Evolutionary conservation across 768 basidiomycete genomes (phyloP).

Genomic region (Lentinus tigrinus): DNA sequence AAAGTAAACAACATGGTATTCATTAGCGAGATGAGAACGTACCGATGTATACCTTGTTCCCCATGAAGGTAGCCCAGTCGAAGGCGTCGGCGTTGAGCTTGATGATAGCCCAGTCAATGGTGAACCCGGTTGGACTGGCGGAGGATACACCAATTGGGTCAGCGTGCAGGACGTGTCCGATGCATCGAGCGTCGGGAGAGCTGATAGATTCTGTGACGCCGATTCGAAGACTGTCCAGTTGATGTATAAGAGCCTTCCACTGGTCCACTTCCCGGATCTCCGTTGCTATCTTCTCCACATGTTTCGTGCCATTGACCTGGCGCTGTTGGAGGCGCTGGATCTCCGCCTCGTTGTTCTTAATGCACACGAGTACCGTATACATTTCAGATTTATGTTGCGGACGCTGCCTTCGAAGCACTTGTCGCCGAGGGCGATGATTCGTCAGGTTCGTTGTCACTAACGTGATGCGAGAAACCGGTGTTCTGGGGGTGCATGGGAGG

Average conservation of each 20-base stretch:
- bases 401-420: constrained; percentile 26
- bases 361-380: neutral
- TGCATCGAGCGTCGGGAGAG: constrained; percentile 25
- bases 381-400: neutral
- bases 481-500: constrained; percentile 27
- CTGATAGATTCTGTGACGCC: constrained; percentile 28
- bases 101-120: constrained; percentile 36
- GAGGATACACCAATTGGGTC: constrained; percentile 27
- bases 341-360: constrained; percentile 21
- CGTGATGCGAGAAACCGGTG: constrained; percentile 12
- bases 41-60: constrained; percentile 30
- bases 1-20: neutral
- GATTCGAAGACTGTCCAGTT: constrained; percentile 26
- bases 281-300: constrained; percentile 13
- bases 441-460: constrained; percentile 25
- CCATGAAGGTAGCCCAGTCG: constrained; percentile 34
- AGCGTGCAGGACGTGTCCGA: constrained; percentile 35
- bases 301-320: constrained; percentile 10
- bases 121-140: constrained; percentile 27
- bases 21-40: constrained; percentile 1
- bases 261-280: constrained; percentile 23
- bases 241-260: constrained; percentile 24
- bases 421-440: constrained; percentile 34
- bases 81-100: constrained; percentile 30
- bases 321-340: constrained; percentile 23